Evolutionary conservation across 2,329 filamentous ascomycete genomes (phyloP), one percentile per base, ranked within the genome.

Genomic region (Pestalotiopsis fici): DNA sequence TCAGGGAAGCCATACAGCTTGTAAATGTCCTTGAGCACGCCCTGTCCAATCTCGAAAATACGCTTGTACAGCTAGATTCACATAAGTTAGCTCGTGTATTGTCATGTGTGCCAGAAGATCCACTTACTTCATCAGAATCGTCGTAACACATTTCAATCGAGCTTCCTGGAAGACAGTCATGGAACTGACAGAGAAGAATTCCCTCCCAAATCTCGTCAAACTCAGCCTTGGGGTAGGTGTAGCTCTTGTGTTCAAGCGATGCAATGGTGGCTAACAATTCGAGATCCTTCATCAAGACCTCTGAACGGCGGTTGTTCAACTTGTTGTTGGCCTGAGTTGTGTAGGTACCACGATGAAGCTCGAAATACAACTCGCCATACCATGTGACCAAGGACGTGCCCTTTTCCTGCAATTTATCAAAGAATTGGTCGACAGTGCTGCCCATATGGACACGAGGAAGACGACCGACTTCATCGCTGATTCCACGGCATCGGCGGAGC

Each of bases 321-420:
- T 99, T 99, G 84, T 97, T 99, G 82, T 98, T 97, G 68, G 95
- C 92, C 79, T 98, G 95, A 0, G 95, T 98, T 3, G 96, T 99
- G 81, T 98, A 98, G 13, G 95, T 98, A 65, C 96, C 96, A 68
- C 96, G 92, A 78, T 99, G 96, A 61, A 99, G 87, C 80, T 99
- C 96, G 78, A 99, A 97, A 82, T 99, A 99, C 9, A 99, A 87
- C 82, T 99, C 96, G 55, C 96, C 96, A 77, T 97, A 97, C 96
- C 96, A 99, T 1, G 96, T 98, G 27, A 94, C 93, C 65, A 98
- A 91, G 21, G 93, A 86, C 2, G 89, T 79, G 31, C 89, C 89
- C 81, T 95, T 97, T 80, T 91, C 88, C 78, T 97, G 91, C 3
- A 99, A 84, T 64, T 88, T 87, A 72, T 92, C 92, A 76, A 98